Conservation (phyloP, 768 basidiomycete genomes). For the Lactarius vividus region DNA sequence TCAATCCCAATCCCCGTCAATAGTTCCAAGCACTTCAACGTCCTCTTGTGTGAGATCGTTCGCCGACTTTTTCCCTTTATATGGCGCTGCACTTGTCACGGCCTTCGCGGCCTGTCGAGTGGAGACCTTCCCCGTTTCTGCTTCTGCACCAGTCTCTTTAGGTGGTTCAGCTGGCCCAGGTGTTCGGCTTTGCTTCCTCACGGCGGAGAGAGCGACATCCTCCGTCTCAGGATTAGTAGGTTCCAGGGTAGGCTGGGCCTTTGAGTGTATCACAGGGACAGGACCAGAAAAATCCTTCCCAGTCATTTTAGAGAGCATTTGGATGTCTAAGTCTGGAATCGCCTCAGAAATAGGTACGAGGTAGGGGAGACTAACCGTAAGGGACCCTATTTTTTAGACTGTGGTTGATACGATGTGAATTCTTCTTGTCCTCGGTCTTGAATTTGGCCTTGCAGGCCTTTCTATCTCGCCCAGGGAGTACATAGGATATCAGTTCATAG, state of each 20-base stretch:
- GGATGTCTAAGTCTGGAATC: slow-evolving; percentile 53
- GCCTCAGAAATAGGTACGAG: neutral
- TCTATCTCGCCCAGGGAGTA: slow-evolving; percentile 80
- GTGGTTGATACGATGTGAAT: slow-evolving; percentile 69
- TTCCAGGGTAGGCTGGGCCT: slow-evolving; percentile 36
- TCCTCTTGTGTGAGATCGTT: slow-evolving; percentile 27
- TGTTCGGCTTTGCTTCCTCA: slow-evolving; percentile 24
- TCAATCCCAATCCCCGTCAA: slow-evolving; percentile 32
- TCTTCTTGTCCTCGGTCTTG: slow-evolving; percentile 83
- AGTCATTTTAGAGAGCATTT: slow-evolving; percentile 72
- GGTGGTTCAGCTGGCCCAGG: slow-evolving; percentile 15
- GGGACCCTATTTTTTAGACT: slow-evolving; percentile 74
- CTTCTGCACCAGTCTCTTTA: slow-evolving; percentile 9
- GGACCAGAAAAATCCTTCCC: slow-evolving; percentile 86
- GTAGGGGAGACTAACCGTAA: slow-evolving; percentile 55
- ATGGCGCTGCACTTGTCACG: neutral
- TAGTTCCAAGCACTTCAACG: slow-evolving; percentile 34
- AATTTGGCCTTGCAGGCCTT: slow-evolving; percentile 93
- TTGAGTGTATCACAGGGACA: slow-evolving; percentile 60
- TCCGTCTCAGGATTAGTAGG: slow-evolving; percentile 28
- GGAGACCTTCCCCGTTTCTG: slow-evolving; percentile 6
- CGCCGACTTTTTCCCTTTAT: slow-evolving; percentile 20
- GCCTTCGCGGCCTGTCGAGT: slow-evolving; percentile 17
- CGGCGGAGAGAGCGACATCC: neutral
- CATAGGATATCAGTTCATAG: slow-evolving; percentile 85